A percentile compares a stretch with the other conserved stretches of the same genome.
phyloP scores from a whole-genome alignment of 371 early-diverging fungal species.

The Lichtheimia ramosa region DNA sequence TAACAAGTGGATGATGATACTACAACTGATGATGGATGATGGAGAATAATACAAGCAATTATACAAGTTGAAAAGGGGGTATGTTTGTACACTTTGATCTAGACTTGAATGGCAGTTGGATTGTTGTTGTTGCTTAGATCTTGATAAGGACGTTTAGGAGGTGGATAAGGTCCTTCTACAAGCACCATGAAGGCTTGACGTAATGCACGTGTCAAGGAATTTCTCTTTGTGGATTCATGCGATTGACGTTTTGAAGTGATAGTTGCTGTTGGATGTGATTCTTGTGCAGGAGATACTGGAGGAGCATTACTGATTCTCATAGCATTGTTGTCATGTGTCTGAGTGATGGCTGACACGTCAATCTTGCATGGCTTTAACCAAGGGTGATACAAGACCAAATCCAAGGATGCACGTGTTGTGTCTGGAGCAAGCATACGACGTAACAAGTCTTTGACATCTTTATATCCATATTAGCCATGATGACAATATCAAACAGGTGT shows the following conservation, averaged over 20 bases:
- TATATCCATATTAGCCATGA: conserved; percentile 2
- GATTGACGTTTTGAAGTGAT: not conserved
- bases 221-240: not conserved
- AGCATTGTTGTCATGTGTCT: no score
- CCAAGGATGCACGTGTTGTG: conserved; percentile 31
- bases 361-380: conserved; percentile 34
- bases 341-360: no score
- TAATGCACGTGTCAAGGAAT: not conserved
- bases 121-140: conserved; percentile 1
- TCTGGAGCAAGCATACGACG: conserved; percentile 42
- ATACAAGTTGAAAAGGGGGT: not conserved
- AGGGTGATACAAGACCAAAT: conserved; percentile 41
- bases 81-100: not conserved
- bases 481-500: not conserved
- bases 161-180: conserved; percentile 13
- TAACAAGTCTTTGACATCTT: conserved; percentile 44
- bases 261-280: not conserved
- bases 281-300: not conserved
- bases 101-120: not conserved
- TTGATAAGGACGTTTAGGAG: conserved; percentile 7
- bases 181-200: not conserved
- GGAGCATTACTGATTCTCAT: not conserved
- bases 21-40: not conserved
- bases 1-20: not conserved
- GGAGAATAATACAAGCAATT: not conserved